These are phyloP conservation scores for Alloteropsis semialata DNA, from an alignment of 176 grass and related monocot species.

Conservation along the genomic window DNA sequence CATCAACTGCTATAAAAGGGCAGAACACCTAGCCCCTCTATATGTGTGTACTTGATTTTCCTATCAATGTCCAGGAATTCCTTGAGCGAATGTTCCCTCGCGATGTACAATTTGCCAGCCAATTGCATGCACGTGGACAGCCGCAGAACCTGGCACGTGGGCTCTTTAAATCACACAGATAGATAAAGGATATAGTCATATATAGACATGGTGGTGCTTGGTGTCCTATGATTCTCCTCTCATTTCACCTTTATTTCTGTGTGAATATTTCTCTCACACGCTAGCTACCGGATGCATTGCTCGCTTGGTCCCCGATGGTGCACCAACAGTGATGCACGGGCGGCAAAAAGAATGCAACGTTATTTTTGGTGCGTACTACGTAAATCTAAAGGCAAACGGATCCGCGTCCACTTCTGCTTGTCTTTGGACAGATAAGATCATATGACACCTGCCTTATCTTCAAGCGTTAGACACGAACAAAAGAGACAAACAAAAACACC, in stretches of 20 bases:
- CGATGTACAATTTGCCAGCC: background rate
- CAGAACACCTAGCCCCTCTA: too few relatives aligned
- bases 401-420: background rate
- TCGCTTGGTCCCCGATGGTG: background rate
- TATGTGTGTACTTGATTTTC: background rate
- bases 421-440: background rate
- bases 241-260: background rate
- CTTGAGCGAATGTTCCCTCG: background rate
- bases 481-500: background rate
- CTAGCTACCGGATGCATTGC: background rate
- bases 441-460: background rate
- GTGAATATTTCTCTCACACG: background rate
- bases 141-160: background rate
- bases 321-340: background rate
- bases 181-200: too few relatives aligned
- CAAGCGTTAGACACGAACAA: background rate
- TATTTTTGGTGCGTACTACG: background rate
- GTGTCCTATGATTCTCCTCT: background rate
- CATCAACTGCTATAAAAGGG: too few relatives aligned
- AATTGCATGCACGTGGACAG: background rate
- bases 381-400: too few relatives aligned
- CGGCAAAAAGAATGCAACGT: background rate
- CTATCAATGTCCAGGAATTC: background rate
- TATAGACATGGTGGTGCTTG: background rate
- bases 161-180: background rate